Percentiles rank a stretch among this genome's conserved stretches.
These are phyloP conservation scores for Microbotryum intermedium DNA, from an alignment of 1,284 basidiomycete species.

Conservation along the genomic window DNA sequence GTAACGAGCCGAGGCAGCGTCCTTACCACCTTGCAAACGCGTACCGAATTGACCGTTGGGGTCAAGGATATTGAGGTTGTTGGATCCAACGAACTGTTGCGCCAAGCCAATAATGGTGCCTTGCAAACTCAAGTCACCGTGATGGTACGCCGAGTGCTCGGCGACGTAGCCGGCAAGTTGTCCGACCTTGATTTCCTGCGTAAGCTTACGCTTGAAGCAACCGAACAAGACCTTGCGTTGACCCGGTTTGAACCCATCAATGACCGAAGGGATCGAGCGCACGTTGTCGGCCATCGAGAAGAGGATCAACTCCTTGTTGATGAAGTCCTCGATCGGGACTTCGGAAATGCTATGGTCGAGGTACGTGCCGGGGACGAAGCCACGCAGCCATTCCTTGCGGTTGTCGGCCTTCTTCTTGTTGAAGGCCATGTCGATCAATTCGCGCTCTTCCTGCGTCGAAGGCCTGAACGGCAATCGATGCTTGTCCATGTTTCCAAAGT, in stretches of 20 bases:
- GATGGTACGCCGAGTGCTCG: constrained; percentile 92
- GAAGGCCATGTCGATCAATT: constrained; percentile 94
- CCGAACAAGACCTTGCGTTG: constrained; percentile 95
- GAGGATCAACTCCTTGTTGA: constrained; percentile 95
- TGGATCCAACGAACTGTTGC: constrained; percentile 90
- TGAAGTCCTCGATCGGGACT: constrained; percentile 86
- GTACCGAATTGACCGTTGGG: constrained; percentile 98
- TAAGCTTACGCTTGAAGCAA: constrained; percentile 90
- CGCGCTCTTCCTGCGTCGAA: constrained; percentile 71
- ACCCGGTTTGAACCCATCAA: constrained; percentile 96
- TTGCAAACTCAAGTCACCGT: constrained; percentile 80
- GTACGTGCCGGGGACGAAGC: constrained; percentile 91
- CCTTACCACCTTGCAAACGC: constrained; percentile 73
- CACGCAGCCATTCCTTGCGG: constrained; percentile 94
- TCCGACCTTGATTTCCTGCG: constrained; percentile 89
- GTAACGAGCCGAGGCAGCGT: constrained; percentile 94
- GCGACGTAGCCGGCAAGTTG: constrained; percentile 92
- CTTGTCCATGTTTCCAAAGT: constrained; percentile 84
- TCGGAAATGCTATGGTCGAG: constrained; percentile 81
- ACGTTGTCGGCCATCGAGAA: constrained; percentile 99
- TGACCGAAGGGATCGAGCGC: constrained; percentile 85
- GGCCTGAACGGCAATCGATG: constrained; percentile 89
- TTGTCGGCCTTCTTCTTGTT: constrained; percentile 99
- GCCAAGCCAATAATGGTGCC: constrained; percentile 90
- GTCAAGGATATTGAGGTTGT: constrained; percentile 83